Base-by-base conservation (phyloP, 2,329 filamentous ascomycete genomes). In the Cryphonectria carpinicola region DNA sequence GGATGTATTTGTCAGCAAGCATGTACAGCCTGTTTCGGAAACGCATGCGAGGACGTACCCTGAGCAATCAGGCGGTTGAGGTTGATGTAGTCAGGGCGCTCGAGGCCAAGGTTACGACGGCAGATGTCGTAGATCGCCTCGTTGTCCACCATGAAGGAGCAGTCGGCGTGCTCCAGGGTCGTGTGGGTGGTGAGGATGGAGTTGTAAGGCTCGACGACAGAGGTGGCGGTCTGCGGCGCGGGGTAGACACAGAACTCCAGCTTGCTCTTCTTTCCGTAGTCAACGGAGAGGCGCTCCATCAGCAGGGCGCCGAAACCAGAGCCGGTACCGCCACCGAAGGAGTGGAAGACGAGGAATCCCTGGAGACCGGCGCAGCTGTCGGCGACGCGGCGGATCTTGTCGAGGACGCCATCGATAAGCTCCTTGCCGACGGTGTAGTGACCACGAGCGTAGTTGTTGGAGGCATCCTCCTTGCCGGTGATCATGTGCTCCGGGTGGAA, bases 221-320 rank as follows among this genome's bases (percentile, higher is more conserved):
- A 97, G 79, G 95, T 98, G 77, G 95, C 94, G 76, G 96, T 96
- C 87, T 97, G 95, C 72, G 96, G 96, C 77, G 96, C 95, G 80
- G 96, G 96, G 88, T 99, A 99, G 80, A 99, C 95, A 80, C 94
- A 97, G 89, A 99, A 99, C 86, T 99, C 96, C 75, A 99, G 90
- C 92, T 99, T 99, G 90, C 93, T 97, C 92, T 99, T 99, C 92
- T 99, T 99, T 88, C 96, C 95, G 82, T 98, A 99, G 86, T 99
- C 96, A 80, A 98, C 93, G 49, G 96, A 98, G 74, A 99, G 91
- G 82, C 96, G 95, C 88, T 99, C 96, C 94, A 99, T 97, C 78
- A 99, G 88, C 77, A 99, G 91, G 79, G 96, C 96, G 85, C 96
- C 96, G 84, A 99, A 99, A 81, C 96, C 96, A 78, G 96, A 99